A percentile compares a stretch with the other conserved stretches of the same genome.
These are phyloP conservation scores for Aspergillus sp. DNA, from an alignment of 2,329 filamentous ascomycete species.

Conservation along the genomic window DNA sequence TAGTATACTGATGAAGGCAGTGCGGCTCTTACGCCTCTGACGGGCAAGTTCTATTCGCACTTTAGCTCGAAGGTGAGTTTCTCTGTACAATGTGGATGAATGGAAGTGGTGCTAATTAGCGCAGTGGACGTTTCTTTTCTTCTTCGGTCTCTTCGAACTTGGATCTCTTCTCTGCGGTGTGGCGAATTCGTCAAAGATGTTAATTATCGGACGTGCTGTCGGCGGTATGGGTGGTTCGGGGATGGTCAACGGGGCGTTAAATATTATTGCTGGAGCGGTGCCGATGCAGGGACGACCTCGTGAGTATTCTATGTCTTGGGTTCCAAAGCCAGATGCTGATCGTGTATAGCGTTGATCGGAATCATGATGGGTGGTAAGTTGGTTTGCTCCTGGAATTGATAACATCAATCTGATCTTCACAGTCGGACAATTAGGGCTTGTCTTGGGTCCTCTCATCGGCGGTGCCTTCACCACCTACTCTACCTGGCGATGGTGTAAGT, in stretches of 20 bases:
- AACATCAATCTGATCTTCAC: background rate
- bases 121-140: conserved; percentile 25
- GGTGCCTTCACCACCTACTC: conserved; percentile 41
- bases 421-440: conserved; percentile 33
- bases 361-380: conserved; percentile 25
- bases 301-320: conserved; percentile 4
- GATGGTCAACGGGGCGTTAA: conserved; percentile 27
- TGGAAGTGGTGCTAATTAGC: background rate
- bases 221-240: conserved; percentile 29
- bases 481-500: conserved; percentile 27
- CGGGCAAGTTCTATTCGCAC: conserved; percentile 53
- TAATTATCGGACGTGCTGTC: conserved; percentile 30
- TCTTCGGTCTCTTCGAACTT: conserved; percentile 29
- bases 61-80: conserved; percentile 35
- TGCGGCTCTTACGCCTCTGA: conserved; percentile 52
- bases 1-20: conserved; percentile 26
- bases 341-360: conserved; percentile 6
- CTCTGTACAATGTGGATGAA: background rate
- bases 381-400: background rate
- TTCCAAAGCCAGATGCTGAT: background rate
- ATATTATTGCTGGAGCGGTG: conserved; percentile 24
- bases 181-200: conserved; percentile 28
- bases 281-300: conserved; percentile 26
- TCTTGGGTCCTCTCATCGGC: conserved; percentile 42
- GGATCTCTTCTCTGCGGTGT: conserved; percentile 29